Conservation (phyloP, 192 early-diverging fungal species). For the Coemansia erecta region DNA sequence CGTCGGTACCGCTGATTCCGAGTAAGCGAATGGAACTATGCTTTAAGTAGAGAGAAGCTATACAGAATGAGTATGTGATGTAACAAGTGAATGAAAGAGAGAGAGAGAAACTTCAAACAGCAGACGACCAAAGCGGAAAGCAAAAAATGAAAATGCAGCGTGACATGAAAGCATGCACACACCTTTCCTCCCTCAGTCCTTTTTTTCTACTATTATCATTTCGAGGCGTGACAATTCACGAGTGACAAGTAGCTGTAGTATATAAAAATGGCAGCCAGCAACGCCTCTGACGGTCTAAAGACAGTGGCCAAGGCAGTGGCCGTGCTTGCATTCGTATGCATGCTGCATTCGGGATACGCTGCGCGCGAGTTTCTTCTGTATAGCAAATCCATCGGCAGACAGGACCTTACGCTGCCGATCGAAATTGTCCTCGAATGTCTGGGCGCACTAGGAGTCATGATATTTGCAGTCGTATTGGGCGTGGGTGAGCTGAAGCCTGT, state of each 20-base stretch:
- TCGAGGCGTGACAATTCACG: too few species aligned
- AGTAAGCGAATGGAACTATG: background rate
- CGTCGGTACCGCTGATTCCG: background rate
- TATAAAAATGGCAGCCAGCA: slow-evolving; percentile 6
- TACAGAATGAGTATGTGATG: too few species aligned
- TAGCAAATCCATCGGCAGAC: slow-evolving; percentile 47
- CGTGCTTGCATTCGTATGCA: slow-evolving; percentile 31
- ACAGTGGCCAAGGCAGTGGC: slow-evolving; percentile 37
- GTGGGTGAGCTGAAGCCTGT: slow-evolving; percentile 45
- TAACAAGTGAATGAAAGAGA: too few species aligned
- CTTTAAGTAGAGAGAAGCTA: too few species aligned
- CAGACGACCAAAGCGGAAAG: too few species aligned
- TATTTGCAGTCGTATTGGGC: slow-evolving; percentile 34
- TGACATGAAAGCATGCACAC: background rate
- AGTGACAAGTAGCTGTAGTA: background rate
- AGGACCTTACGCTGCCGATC: slow-evolving; percentile 34
- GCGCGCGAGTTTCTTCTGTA: slow-evolving; percentile 49
- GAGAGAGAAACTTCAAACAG: too few species aligned
- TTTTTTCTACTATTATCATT: slow-evolving; percentile 2
- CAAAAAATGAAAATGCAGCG: too few species aligned
- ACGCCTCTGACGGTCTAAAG: slow-evolving; percentile 10
- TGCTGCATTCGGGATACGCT: slow-evolving; percentile 51
- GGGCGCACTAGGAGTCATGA: slow-evolving; percentile 41
- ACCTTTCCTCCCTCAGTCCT: background rate
- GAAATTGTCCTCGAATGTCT: slow-evolving; percentile 51